Evolutionary conservation across 345 rosid species (phyloP), one percentile per base, ranked within the genome.

Genomic region (Citropsis articulata): DNA sequence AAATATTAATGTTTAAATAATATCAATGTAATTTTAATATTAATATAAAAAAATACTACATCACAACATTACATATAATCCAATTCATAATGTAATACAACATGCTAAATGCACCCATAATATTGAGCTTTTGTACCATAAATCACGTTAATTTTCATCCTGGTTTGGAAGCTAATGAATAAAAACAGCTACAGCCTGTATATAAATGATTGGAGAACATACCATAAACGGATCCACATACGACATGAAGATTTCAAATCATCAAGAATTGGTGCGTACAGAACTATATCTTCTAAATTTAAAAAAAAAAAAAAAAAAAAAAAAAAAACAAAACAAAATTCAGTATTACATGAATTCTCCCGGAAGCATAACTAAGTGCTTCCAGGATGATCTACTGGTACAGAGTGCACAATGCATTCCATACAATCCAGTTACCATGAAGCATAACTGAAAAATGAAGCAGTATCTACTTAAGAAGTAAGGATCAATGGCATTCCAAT

Each of bases 381-480:
- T 73, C 67, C 77, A 4, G 40, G 57, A 48, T n/a, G 21, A 62
- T 42, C 78, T 66, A 66, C 36, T 35, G 66, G 55, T 66, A 76
- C 66, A 67, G 18, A 66, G 42, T 6, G 35, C 33, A 30, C 35
- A 66, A 6, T 50, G 71, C 33, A 50, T 33, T 66, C n/a, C 25
- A 40, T 31, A 28, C 36, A n/a, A 40, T 36, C 24, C 42, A 21
- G 73, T 35, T 31, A 59, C 24, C 18, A 16, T 42, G 25, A 64
- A 56, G 18, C 50, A 45, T 45, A 45, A 13, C 50, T 45, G 53
- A 36, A 60, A 65, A 21, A 66, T 71, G 27, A 72, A 57, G 40
- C 35, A 71, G 62, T 60, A 76, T 42, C 70, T 71, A 72, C 78
- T 71, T 73, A 66, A 61, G 38, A 62, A 56, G 48, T 28, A 27